A percentile compares a stretch with the other conserved stretches of the same genome.
Evolutionary conservation across 2,329 filamentous ascomycete species (phyloP).

Genomic region (Cryphonectria naterciae): DNA sequence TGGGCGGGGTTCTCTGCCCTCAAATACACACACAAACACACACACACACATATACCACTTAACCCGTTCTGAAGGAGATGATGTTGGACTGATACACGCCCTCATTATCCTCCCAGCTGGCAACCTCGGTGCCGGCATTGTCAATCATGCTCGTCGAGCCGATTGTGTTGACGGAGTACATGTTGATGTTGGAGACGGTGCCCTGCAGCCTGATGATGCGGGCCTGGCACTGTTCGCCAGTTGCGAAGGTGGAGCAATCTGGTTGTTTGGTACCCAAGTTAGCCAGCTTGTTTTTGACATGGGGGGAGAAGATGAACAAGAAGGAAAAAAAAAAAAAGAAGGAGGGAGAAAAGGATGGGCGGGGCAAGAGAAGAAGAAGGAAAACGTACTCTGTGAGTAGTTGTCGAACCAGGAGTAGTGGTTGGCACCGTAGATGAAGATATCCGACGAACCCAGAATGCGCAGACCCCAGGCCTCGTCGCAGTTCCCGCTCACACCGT

Average conservation of each 20-base stretch:
- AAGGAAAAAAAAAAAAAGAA: too few relatives aligned
- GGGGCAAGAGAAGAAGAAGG: too few relatives aligned
- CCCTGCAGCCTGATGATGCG: conserved; percentile 44
- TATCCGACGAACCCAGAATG: conserved; percentile 57
- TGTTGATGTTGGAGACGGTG: conserved; percentile 37
- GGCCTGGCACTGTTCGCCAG: conserved; percentile 51
- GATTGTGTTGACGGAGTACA: conserved; percentile 53
- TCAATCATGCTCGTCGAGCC: conserved; percentile 47
- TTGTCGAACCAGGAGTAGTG: conserved; percentile 72
- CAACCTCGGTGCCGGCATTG: conserved; percentile 40
- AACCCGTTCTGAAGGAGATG: conserved; percentile 39
- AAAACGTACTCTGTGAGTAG: conserved; percentile 43
- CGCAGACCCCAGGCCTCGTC: conserved; percentile 68
- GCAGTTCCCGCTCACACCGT: conserved; percentile 42
- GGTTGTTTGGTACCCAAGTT: background rate
- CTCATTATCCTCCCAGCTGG: conserved; percentile 43
- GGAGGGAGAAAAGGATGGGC: too few relatives aligned
- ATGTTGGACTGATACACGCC: conserved; percentile 45
- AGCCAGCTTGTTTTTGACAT: background rate
- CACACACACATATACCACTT: background rate
- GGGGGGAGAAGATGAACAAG: background rate
- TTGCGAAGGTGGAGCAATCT: conserved; percentile 49
- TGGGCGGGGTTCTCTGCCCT: background rate
- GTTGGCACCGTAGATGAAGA: conserved; percentile 66
- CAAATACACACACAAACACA: too few relatives aligned